phyloP scores from a whole-genome alignment of 352 stramenopile species.

The Peronospora farinosa region DNA sequence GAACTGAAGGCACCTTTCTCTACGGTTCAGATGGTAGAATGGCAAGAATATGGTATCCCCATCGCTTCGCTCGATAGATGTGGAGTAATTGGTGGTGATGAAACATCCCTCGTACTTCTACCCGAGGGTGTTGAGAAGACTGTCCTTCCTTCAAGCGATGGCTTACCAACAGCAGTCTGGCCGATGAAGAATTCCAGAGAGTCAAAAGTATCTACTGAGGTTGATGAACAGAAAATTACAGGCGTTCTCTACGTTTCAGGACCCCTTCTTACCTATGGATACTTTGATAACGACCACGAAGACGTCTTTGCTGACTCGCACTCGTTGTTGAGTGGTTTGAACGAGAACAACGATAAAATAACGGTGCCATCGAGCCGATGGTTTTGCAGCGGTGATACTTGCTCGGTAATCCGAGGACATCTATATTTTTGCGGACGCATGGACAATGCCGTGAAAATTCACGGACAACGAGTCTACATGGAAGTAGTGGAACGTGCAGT shows the following conservation, averaged over 20 bases:
- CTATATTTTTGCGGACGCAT: slow-evolving; percentile 42
- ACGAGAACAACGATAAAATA: background rate
- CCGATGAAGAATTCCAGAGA: background rate
- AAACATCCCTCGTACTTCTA: slow-evolving; percentile 26
- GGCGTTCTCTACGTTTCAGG: slow-evolving; percentile 40
- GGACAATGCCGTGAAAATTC: slow-evolving; percentile 51
- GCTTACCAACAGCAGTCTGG: slow-evolving; percentile 12
- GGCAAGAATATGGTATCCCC: slow-evolving; percentile 37
- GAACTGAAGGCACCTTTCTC: slow-evolving; percentile 26
- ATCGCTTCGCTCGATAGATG: slow-evolving; percentile 27
- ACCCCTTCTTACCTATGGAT: slow-evolving; percentile 29
- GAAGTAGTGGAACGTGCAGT: slow-evolving; percentile 43
- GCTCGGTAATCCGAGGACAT: slow-evolving; percentile 21
- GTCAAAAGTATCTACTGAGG: background rate
- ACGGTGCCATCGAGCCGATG: slow-evolving; percentile 4
- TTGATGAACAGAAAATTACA: background rate
- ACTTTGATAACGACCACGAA: slow-evolving; percentile 13
- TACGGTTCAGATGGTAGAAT: slow-evolving; percentile 12
- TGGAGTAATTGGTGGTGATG: slow-evolving; percentile 22
- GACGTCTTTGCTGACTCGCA: slow-evolving; percentile 7
- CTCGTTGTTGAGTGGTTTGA: background rate
- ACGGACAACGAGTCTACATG: slow-evolving; percentile 45
- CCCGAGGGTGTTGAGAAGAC: slow-evolving; percentile 1
- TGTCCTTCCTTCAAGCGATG: background rate
- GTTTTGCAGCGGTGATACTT: slow-evolving; percentile 46